Conservation (phyloP, 495 filamentous ascomycete genomes). For the Massariosphaeria phaeospora region DNA sequence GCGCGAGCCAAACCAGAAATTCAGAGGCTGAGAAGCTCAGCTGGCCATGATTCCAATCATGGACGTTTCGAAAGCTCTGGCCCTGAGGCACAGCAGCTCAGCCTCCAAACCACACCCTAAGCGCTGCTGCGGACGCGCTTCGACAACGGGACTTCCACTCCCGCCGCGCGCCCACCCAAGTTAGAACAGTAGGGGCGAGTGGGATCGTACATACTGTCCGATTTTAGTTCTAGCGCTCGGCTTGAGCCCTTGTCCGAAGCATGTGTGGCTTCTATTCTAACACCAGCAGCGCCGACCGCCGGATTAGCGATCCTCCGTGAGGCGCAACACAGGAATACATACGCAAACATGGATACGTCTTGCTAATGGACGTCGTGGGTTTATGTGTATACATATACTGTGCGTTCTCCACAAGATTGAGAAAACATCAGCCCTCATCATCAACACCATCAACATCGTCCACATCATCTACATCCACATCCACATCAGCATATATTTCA, state of each 20-base stretch:
- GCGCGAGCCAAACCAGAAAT: too few species aligned
- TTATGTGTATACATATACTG: slow-evolving; percentile 12
- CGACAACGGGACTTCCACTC: not conserved
- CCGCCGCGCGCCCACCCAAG: slow-evolving; percentile 3
- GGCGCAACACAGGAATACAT: slow-evolving; percentile 1
- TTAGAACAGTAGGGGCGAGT: too few species aligned
- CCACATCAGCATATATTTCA: not conserved
- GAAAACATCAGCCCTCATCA: not conserved
- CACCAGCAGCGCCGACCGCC: not conserved
- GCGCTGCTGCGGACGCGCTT: not conserved
- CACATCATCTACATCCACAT: too few species aligned
- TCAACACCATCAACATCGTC: not conserved
- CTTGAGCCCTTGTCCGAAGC: not conserved
- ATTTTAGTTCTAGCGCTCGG: not conserved
- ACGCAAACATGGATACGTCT: not conserved
- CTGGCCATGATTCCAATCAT: slow-evolving; percentile 4
- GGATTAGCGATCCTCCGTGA: slow-evolving; percentile 18
- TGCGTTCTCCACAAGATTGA: not conserved
- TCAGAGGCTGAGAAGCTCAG: too few species aligned
- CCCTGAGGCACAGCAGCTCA: not conserved
- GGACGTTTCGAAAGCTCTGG: not conserved
- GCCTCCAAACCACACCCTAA: slow-evolving; percentile 3
- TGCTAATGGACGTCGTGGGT: not conserved
- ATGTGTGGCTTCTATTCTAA: not conserved
- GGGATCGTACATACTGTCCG: too few species aligned